Base-by-base conservation (phyloP, 345 rosid species). In the Streptanthus diversifolius region DNA sequence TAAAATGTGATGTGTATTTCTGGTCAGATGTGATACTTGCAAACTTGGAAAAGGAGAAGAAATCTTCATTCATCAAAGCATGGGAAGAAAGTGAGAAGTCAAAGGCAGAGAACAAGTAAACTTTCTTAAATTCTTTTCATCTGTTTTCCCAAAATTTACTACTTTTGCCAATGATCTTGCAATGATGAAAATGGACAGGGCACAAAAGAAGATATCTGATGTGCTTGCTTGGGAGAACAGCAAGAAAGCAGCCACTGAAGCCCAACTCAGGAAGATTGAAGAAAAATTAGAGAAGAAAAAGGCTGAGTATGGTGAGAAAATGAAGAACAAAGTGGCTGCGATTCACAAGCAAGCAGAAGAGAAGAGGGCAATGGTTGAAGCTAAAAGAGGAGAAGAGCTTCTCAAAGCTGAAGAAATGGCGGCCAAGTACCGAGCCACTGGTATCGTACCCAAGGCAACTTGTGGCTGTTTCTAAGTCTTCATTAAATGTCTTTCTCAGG, bases 41-140 rank as follows among this genome's bases (percentile, higher is more conserved):
- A 0, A 88, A 83, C 25, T 60, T 92, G 58, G 96, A 91, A 37
- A 91, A 87, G 66, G 97, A 80, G 63, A 95, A 87, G 80, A 83
- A 45, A 49, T 2, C 62, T 0, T 85, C 93, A 44, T 85, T 85
- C 62, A 74, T 95, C 78, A 87, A 81, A 85, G 98, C 99, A 72
- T 91, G 99, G 99, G 99, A 91, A 80, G 97, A 90, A 3, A 88
- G 85, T 29, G 91, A 95, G 84, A 91, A 88, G 68, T 12, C 88
- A 41, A 91, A 88, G 77, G 95, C 88, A 19, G 90, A 88, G 52
- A 90, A 95, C 80, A 92, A 88, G 99, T 95, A 78, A 73, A 27
- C 35, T 49, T 40, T n/a, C 54, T 5, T 48, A 18, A 9, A 52
- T 41, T 29, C 14, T 19, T 14, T 55, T 22, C 15, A 57, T 49